Evolutionary conservation across 2,329 filamentous ascomycete species (phyloP).

Genomic region (Aspergillus ruber): DNA sequence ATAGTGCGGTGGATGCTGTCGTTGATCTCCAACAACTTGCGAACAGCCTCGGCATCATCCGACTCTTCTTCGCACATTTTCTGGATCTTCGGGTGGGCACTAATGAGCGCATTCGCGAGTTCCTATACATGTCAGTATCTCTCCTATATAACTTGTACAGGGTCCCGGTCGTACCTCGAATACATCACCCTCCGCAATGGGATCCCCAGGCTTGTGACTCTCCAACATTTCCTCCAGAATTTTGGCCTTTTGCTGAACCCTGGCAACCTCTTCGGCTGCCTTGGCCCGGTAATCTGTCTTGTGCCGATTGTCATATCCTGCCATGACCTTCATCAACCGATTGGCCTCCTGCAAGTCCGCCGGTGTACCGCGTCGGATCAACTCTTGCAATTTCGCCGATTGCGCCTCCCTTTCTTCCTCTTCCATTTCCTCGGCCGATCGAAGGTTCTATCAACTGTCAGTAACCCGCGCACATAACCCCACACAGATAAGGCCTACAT

Average conservation of each 20-base stretch:
- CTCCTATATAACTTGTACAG: neutral
- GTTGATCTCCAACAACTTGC: constrained; percentile 93
- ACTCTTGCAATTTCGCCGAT: constrained; percentile 94
- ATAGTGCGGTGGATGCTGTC: constrained; percentile 97
- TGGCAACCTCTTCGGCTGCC: constrained; percentile 87
- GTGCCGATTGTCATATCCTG: constrained; percentile 86
- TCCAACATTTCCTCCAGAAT: constrained; percentile 89
- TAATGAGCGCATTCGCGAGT: constrained; percentile 79
- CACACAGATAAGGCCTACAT: constrained; percentile 55
- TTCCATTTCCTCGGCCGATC: constrained; percentile 97
- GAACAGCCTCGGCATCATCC: constrained; percentile 90
- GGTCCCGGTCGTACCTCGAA: constrained; percentile 50
- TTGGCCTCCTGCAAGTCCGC: constrained; percentile 96
- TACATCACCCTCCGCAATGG: constrained; percentile 63
- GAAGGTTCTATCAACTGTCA: constrained; percentile 63
- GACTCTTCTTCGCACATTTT: constrained; percentile 99
- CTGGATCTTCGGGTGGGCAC: constrained; percentile 95
- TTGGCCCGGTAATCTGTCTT: constrained; percentile 98
- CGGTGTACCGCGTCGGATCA: constrained; percentile 85
- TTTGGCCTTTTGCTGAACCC: constrained; percentile 91
- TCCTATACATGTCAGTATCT: constrained; percentile 49
- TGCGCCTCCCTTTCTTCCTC: constrained; percentile 92
- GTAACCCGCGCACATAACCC: constrained; percentile 5
- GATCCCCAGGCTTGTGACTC: constrained; percentile 73
- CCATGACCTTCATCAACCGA: constrained; percentile 98